Percentiles rank a stretch among this genome's conserved stretches.
phyloP scores from a whole-genome alignment of 768 basidiomycete genomes.

The Basidioascus undulatus region DNA sequence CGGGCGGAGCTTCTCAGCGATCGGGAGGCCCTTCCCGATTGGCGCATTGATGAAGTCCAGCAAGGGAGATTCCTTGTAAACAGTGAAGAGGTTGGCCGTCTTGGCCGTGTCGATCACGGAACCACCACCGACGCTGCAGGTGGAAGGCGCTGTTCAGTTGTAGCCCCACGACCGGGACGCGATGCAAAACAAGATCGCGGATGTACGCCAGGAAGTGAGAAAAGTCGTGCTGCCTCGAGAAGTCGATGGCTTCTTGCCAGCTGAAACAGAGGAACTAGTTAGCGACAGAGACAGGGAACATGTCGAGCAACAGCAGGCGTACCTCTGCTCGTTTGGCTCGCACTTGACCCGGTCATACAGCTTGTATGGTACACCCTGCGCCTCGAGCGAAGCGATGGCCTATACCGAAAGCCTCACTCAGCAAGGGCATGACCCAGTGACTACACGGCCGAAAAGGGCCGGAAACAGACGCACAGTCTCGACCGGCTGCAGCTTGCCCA shows the following conservation, averaged over 20 bases:
- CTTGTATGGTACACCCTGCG: slow-evolving; percentile 51
- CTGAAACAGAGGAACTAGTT: slow-evolving; percentile 20
- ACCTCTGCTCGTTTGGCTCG: slow-evolving; percentile 60
- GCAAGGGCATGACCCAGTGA: slow-evolving; percentile 1
- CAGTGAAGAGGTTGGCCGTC: slow-evolving; percentile 77
- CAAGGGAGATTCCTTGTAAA: slow-evolving; percentile 76
- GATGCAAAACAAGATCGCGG: neutral
- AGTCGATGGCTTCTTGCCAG: slow-evolving; percentile 67
- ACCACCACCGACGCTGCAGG: slow-evolving; percentile 17
- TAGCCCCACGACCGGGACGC: no score
- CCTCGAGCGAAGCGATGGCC: slow-evolving; percentile 57
- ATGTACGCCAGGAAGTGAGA: slow-evolving; percentile 77
- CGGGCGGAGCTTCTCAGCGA: slow-evolving; percentile 46
- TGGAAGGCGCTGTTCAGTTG: neutral
- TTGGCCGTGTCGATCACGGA: slow-evolving; percentile 53
- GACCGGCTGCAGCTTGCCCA: slow-evolving; percentile 61
- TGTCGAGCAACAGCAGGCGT: slow-evolving; percentile 4
- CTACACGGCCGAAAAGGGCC: neutral
- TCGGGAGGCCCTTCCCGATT: slow-evolving; percentile 70
- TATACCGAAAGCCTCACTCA: slow-evolving; percentile 16
- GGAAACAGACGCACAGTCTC: slow-evolving; percentile 44
- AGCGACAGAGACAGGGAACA: neutral
- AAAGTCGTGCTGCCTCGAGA: slow-evolving; percentile 65
- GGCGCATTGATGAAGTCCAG: slow-evolving; percentile 97
- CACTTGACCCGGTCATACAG: slow-evolving; percentile 58